phyloP scores from a whole-genome alignment of 192 early-diverging fungal genomes.

The Paraglomus brasilianum region DNA sequence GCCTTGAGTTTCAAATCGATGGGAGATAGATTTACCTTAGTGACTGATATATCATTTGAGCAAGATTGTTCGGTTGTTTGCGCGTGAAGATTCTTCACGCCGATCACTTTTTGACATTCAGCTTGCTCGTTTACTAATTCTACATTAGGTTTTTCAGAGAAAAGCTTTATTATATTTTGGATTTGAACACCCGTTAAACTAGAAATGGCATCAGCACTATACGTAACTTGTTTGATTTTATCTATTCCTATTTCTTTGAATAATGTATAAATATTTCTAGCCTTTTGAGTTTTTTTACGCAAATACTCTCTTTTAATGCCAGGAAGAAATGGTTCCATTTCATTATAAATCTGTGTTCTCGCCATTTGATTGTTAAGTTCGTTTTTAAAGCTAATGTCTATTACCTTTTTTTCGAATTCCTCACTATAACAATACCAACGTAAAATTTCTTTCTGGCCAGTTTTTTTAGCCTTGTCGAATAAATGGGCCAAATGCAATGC shows the following conservation, averaged over 20 bases:
- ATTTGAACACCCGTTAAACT: background rate
- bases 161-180: background rate
- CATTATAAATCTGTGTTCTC: constrained; percentile 9
- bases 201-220: constrained; percentile 4
- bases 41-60: constrained; percentile 5
- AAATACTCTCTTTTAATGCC: constrained; percentile 19
- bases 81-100: constrained; percentile 8
- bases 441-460: background rate
- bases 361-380: background rate
- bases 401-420: background rate
- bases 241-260: constrained; percentile 6
- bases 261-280: constrained; percentile 12
- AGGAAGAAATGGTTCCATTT: background rate
- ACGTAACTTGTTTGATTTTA: background rate
- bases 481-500: constrained; percentile 10
- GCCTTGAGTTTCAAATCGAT: constrained; percentile 1
- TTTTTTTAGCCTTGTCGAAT: constrained; percentile 19
- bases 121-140: background rate
- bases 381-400: background rate
- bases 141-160: constrained; percentile 1
- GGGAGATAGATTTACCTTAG: too few relatives aligned
- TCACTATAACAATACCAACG: constrained; percentile 16
- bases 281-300: constrained; percentile 3
- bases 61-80: background rate
- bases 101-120: constrained; percentile 5